These are phyloP conservation scores for Tuber aestivum DNA, from an alignment of 495 filamentous ascomycete genomes.

Conservation along the genomic window DNA sequence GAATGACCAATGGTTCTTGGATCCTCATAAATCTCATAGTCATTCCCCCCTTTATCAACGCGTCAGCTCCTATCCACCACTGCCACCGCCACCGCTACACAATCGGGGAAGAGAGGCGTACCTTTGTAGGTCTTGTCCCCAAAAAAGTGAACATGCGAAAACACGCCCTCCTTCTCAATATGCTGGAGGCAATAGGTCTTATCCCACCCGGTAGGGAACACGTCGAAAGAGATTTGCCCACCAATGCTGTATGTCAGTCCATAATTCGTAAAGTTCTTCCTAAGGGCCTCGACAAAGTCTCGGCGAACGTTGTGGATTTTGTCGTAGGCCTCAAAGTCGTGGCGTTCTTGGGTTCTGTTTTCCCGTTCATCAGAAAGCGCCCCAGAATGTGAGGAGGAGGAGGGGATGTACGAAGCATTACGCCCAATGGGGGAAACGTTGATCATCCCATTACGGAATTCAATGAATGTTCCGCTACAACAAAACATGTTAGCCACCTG, in stretches of 20 bases:
- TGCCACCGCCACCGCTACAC: not conserved
- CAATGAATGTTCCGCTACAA: conserved; percentile 80
- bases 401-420: conserved; percentile 55
- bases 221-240: conserved; percentile 95
- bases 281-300: conserved; percentile 65
- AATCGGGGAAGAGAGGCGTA: not conserved
- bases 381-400: not conserved
- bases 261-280: conserved; percentile 72
- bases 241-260: conserved; percentile 90
- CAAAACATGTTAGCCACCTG: not conserved
- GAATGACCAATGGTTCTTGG: conserved; percentile 73
- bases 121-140: conserved; percentile 82
- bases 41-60: conserved; percentile 62
- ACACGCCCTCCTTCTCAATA: conserved; percentile 75
- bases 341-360: conserved; percentile 60
- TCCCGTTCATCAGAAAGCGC: not conserved
- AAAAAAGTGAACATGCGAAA: conserved; percentile 92
- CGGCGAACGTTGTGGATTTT: conserved; percentile 64
- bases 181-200: conserved; percentile 96
- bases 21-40: conserved; percentile 87
- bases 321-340: conserved; percentile 75
- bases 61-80: not conserved
- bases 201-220: conserved; percentile 95
- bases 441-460: conserved; percentile 97
- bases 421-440: conserved; percentile 90